Conservation (phyloP, 169 alveolate species). For the Plasmodium inui region DNA sequence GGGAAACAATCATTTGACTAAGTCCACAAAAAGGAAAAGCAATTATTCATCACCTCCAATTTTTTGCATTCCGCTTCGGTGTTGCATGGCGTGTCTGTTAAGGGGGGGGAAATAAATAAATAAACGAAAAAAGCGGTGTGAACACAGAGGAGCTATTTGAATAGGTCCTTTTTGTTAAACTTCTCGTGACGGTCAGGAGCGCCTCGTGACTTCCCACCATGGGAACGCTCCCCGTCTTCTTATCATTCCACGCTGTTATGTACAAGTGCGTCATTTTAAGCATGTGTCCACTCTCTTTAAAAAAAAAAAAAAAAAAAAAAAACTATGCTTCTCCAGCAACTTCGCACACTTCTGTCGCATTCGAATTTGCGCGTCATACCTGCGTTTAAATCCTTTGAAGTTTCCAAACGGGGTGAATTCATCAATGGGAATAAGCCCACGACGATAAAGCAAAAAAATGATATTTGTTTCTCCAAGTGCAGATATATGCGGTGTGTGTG, state of each 20-base stretch:
- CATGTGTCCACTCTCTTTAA: too few species aligned
- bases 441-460: neutral
- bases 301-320: neutral
- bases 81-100: constrained; percentile 50
- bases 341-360: neutral
- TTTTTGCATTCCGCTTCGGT: constrained; percentile 77
- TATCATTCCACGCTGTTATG: too few species aligned
- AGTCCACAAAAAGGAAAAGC: constrained; percentile 72
- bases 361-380: neutral
- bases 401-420: neutral
- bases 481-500: neutral
- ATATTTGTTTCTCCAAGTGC: neutral
- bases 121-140: neutral
- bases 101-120: neutral
- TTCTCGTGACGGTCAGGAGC: too few species aligned
- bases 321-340: neutral
- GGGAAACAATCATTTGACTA: neutral
- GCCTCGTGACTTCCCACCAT: too few species aligned
- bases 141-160: neutral
- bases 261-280: too few species aligned
- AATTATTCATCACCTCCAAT: constrained; percentile 76
- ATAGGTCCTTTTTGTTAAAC: too few species aligned
- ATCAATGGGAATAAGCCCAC: neutral
- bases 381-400: constrained; percentile 2
- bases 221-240: too few species aligned